These are phyloP conservation scores for Neoscytalidium dimidiatum DNA, from an alignment of 2,329 filamentous ascomycete genomes.

Conservation along the genomic window DNA sequence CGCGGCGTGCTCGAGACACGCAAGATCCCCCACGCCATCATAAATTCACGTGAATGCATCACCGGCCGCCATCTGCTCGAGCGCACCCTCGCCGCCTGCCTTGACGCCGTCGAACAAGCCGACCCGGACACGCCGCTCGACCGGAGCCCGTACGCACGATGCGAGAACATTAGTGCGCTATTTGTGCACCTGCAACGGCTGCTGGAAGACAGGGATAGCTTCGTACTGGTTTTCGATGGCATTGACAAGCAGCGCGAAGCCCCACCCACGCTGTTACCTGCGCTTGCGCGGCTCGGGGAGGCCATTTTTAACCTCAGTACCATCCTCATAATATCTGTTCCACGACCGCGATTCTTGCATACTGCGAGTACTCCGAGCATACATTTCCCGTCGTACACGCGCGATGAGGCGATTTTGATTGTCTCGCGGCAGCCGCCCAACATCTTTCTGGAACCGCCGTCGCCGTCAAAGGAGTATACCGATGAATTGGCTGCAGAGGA, in stretches of 20 bases:
- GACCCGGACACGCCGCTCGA: constrained; percentile 39
- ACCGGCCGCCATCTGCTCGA: constrained; percentile 78
- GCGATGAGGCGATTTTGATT: constrained; percentile 76
- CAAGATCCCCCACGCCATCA: constrained; percentile 57
- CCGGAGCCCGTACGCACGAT: constrained; percentile 59
- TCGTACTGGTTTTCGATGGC: constrained; percentile 84
- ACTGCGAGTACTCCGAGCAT: constrained; percentile 72
- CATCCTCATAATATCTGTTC: constrained; percentile 74
- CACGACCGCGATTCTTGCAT: constrained; percentile 69
- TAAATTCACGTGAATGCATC: constrained; percentile 75
- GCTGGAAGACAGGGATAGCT: constrained; percentile 54
- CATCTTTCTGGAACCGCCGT: constrained; percentile 44
- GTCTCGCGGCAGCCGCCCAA: constrained; percentile 57
- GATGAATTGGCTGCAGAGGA: constrained; percentile 53
- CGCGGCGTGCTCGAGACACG: constrained; percentile 60
- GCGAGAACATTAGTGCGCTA: constrained; percentile 79
- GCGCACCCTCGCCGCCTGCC: constrained; percentile 60
- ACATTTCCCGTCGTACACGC: constrained; percentile 81
- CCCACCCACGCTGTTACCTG: constrained; percentile 75
- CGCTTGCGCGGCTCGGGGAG: constrained; percentile 78
- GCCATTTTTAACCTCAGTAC: constrained; percentile 79
- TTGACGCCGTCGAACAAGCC: constrained; percentile 49
- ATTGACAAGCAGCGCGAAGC: constrained; percentile 84
- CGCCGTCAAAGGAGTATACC: constrained; percentile 49
- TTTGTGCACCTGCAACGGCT: constrained; percentile 70